Percentiles rank a stretch among this genome's conserved stretches.
Evolutionary conservation across 2,329 filamentous ascomycete species (phyloP).

Genomic region (Thelonectria olida): DNA sequence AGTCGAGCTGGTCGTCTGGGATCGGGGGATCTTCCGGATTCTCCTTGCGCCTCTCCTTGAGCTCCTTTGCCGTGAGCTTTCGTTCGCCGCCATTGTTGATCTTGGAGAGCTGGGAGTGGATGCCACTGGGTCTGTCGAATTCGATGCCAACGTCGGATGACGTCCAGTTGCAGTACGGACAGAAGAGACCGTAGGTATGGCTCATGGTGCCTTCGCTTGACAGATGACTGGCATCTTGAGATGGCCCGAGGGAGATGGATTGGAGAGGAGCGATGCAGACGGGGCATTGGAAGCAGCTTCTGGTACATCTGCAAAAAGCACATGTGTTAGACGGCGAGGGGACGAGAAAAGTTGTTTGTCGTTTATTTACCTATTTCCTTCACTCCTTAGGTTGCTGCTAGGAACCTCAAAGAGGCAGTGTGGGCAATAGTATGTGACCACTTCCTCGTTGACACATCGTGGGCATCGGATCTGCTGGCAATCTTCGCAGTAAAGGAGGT

Average conservation of each 20-base stretch:
- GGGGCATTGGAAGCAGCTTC: constrained; percentile 96
- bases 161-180: constrained; percentile 93
- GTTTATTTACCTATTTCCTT: constrained; percentile 81
- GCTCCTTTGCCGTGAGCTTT: constrained; percentile 60
- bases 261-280: constrained; percentile 84
- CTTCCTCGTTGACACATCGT: constrained; percentile 90
- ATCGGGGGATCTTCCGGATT: constrained; percentile 49
- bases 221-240: constrained; percentile 55
- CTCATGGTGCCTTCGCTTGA: constrained; percentile 49
- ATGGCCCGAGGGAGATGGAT: constrained; percentile 74
- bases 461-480: constrained; percentile 96
- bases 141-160: constrained; percentile 89
- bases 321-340: constrained; percentile 31
- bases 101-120: constrained; percentile 81
- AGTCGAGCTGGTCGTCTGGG: constrained; percentile 60
- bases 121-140: constrained; percentile 89
- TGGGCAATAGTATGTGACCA: constrained; percentile 94
- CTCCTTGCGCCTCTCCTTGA: constrained; percentile 62
- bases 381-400: constrained; percentile 88
- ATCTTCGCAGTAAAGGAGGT: constrained; percentile 96
- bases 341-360: neutral
- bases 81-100: constrained; percentile 69
- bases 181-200: constrained; percentile 79
- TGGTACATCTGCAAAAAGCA: constrained; percentile 72
- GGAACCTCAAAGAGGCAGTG: constrained; percentile 96